Evolutionary conservation across 192 early-diverging fungal genomes (phyloP), one percentile per base, ranked within the genome.

Genomic region (Backusella westeae): DNA sequence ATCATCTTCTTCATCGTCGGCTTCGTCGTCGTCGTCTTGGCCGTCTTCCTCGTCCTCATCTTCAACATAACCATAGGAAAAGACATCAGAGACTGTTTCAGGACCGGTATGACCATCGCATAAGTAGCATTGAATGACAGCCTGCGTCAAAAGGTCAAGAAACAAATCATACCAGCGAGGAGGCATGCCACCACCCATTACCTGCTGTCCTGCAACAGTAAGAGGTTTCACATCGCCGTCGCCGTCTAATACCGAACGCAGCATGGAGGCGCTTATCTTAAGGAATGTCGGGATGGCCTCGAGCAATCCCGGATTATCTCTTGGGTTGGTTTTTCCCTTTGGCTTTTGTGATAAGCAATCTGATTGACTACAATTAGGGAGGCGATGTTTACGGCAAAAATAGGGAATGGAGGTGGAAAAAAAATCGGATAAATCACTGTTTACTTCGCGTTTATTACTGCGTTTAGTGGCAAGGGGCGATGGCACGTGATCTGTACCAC

Each of bases 81-180:
- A 73, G 3, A 23, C 39, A 19, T 73, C 53, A n/a, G 26, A 73
- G 36, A 73, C 52, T 26, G 49, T 35, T 29, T 63, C 59, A 32
- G 32, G 63, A 44, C 38, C 53, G 19, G 59, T 38, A 15, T 78
- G 75, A 19, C 76, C 82, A 78, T 88, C 87, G 34, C 87, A 88
- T 23, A 88, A 78, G 46, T 85, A 88, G 12, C 83, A 76, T 72
- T 88, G 84, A 23, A 88, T 85, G 17, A 82, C 85, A 19, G 87
- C 87, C 73, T 88, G 87, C 1, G 87, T 88, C 77, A 88, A 80
- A 67, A 88, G 75, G 66, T 88, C 87, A 23, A 88, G 46, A 75
- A 88, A 86, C 17, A 88, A 69, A 38, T 83, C 77, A 69, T 88
- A 88, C 85, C 87, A 88, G 6, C 81, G 77, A 68, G 82, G 75